Evolutionary conservation across 495 filamentous ascomycete species (phyloP), one percentile per base, ranked within the genome.

Genomic region (Monascus purpureus): DNA sequence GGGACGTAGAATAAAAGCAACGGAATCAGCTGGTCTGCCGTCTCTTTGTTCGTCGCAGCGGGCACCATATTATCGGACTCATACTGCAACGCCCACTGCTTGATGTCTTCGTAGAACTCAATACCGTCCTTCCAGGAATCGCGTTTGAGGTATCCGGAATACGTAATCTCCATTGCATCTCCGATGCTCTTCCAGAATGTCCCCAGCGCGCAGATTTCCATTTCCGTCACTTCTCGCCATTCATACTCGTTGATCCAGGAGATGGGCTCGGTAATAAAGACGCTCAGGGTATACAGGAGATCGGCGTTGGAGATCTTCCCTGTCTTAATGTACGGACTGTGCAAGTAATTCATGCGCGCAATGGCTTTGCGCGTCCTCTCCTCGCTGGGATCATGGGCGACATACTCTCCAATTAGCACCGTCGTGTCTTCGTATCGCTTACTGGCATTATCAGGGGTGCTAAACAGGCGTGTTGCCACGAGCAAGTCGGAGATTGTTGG

Each of bases 351-450:
- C 47, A 77, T 80, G 27, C 77, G 68, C 3, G 69, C 68, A 19
- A 82, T 57, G 12, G 68, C 67, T 24, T 50, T 49, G 12, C 57
- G 52, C 6, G 67, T 47, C 6, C 75, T 60, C 5, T 55, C 48
- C 1, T 64, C 63, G 8, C 57, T 50, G 0, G 76, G 75, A 8
- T 54, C 33, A 22, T 62, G 41, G 9, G 49, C 53, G 11, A 62
- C 41, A 33, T 75, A 62, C 46, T 82, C 75, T 17, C 57, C 57
- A 16, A 81, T 60, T 2, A 82, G 49, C 15, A 68, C 52, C 15
- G 25, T 53, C 0, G 78, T 83, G 46, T 82, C 78, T 13, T 68
- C 63, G 38, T 76, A 79, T 37, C 77, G 67, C 44, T 79, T 80
- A 0, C 61, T 47, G 2, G 71, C 68, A 8, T 53, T 69, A 4